A percentile compares a stretch with the other conserved stretches of the same genome.
These are phyloP conservation scores for Erodium texanum DNA, from an alignment of 441 rosid species.

Conservation along the genomic window DNA sequence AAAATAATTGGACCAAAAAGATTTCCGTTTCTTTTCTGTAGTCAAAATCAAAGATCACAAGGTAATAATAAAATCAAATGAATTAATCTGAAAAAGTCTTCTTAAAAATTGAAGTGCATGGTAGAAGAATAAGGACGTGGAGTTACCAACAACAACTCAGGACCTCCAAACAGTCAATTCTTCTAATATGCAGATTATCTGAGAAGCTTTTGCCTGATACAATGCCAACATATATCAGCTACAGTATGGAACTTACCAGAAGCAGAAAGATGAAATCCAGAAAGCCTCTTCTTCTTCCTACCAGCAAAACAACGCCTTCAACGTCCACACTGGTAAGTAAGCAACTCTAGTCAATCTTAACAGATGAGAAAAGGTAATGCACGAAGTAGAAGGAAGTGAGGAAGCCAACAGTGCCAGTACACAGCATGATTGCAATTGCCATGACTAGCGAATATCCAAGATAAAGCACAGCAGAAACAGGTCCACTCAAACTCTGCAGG, in stretches of 20 bases:
- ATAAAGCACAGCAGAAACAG: constrained; percentile 78
- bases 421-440: constrained; percentile 91
- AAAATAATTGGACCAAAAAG: background rate
- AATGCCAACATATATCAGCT: constrained; percentile 13
- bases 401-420: constrained; percentile 85
- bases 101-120: too few species aligned
- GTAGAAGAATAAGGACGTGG: too few species aligned
- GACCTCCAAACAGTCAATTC: constrained; percentile 10
- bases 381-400: constrained; percentile 77
- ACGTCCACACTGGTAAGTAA: constrained; percentile 1
- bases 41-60: constrained; percentile 12
- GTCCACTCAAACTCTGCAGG: constrained; percentile 90
- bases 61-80: constrained; percentile 7
- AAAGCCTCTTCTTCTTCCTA: constrained; percentile 15
- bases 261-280: constrained; percentile 15
- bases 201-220: constrained; percentile 4
- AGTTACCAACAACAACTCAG: constrained; percentile 12
- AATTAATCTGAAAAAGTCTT: constrained; percentile 8
- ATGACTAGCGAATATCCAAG: constrained; percentile 81
- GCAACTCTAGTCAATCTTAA: constrained; percentile 61
- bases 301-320: constrained; percentile 18
- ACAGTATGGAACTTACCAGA: constrained; percentile 13
- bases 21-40: constrained; percentile 11
- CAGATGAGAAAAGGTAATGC: constrained; percentile 92
- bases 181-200: constrained; percentile 19